phyloP scores from a whole-genome alignment of 768 basidiomycete species.

The Dentipellis fragilis region DNA sequence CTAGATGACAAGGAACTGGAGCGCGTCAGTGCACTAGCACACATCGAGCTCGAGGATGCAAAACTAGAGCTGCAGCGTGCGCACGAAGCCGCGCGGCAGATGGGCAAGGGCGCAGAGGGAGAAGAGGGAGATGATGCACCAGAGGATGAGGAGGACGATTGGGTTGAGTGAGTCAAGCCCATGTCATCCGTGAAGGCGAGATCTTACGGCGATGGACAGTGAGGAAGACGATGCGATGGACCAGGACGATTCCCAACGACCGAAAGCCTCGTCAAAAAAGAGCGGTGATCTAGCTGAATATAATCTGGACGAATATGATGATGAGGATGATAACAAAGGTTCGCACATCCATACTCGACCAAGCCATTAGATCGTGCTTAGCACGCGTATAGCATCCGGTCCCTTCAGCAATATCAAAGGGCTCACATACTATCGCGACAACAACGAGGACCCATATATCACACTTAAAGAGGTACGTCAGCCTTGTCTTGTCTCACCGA shows the following conservation, averaged over 20 bases:
- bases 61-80: conserved; percentile 75
- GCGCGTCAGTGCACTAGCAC: conserved; percentile 79
- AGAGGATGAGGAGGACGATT: conserved; percentile 41
- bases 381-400: conserved; percentile 39
- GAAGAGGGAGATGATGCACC: conserved; percentile 52
- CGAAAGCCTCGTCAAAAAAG: conserved; percentile 19
- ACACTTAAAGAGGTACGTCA: conserved; percentile 77
- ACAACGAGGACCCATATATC: conserved; percentile 93
- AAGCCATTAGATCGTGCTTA: conserved; percentile 1
- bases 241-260: conserved; percentile 31
- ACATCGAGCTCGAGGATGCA: conserved; percentile 86
- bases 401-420: conserved; percentile 96
- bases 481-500: conserved; percentile 4
- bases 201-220: conserved; percentile 26
- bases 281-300: conserved; percentile 68
- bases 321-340: conserved; percentile 40
- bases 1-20: conserved; percentile 86
- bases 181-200: conserved; percentile 12
- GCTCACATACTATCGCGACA: conserved; percentile 81
- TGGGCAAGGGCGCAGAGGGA: conserved; percentile 57
- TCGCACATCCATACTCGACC: conserved; percentile 19
- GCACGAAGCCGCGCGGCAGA: conserved; percentile 61
- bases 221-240: conserved; percentile 56
- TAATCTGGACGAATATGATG: conserved; percentile 85
- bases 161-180: conserved; percentile 76